Percentiles rank a stretch among this genome's conserved stretches.
Conservation (phyloP, 805 yeast species). For the Isabelozyma pseudorhagii region DNA sequence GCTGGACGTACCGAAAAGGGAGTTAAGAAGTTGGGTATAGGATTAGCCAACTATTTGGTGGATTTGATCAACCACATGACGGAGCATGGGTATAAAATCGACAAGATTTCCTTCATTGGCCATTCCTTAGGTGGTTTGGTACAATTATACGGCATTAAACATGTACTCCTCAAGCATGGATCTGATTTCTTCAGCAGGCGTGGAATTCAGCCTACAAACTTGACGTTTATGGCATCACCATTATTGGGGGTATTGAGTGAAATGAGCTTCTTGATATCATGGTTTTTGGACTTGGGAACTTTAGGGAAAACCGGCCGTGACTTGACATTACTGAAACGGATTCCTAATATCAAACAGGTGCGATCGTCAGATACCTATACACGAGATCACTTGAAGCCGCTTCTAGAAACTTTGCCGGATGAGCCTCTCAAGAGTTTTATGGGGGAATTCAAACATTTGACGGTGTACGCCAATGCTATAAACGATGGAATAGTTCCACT, state of each 20-base stretch:
- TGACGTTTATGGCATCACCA: conserved; percentile 42
- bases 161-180: conserved; percentile 30
- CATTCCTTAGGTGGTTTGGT: conserved; percentile 45
- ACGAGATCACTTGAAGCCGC: conserved; percentile 23
- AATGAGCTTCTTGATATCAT: conserved; percentile 33
- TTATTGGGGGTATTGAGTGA: conserved; percentile 41
- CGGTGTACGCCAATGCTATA: conserved; percentile 42
- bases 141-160: conserved; percentile 39
- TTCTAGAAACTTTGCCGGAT: conserved; percentile 39
- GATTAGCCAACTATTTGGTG: conserved; percentile 26
- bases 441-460: conserved; percentile 26
- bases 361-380: conserved; percentile 8
- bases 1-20: conserved; percentile 44
- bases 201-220: conserved; percentile 28
- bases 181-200: conserved; percentile 22
- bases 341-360: conserved; percentile 22
- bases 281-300: conserved; percentile 44
- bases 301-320: conserved; percentile 46
- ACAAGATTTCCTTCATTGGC: conserved; percentile 38
- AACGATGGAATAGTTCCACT: conserved; percentile 47
- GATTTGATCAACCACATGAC: conserved; percentile 20
- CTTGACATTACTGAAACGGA: conserved; percentile 33
- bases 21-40: conserved; percentile 31
- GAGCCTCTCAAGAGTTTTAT: conserved; percentile 34
- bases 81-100: conserved; percentile 13